Evolutionary conservation across 179 eudicot genomes (phyloP), one percentile per base, ranked within the genome.

Genomic region (Patellifolia procumbens): DNA sequence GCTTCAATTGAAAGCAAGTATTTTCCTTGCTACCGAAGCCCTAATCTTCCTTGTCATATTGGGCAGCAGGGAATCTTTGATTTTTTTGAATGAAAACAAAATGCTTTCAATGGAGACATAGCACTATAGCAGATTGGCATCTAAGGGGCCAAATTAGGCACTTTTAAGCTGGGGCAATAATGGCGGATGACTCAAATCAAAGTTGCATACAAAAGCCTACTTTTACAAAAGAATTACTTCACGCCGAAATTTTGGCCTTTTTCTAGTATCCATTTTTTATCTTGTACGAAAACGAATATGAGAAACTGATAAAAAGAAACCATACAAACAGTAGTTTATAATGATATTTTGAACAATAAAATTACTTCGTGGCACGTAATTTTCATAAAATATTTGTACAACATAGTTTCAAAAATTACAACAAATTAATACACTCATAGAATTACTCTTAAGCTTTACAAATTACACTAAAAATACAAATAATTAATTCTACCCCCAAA

Each of bases 391-490:
- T n/a, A n/a, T 32, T 63, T 32, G 4, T 17, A 10, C 24, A 11
- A 45, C 20, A 9, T 20, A 22, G 11, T 43, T 45, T 67, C 15
- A 42, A 59, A 42, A 39, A 16, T 39, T 39, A 66, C 53, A 67
- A 67, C 15, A 42, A 22, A 4, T 31, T 32, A 22, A 34, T 39
- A 35, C 19, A 22, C 2, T 15, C 32, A 42, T 3, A 24, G 42
- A 69, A 68, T 68, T 68, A 13, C 72, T 29, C 49, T 22, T 69
- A 69, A 69, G 22, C 11, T 49, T 49, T 70, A 70, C 73, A 70
- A 48, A 49, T 70, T 70, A 48, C 59, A 69, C 73, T 69, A 69
- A 17, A 49, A 48, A 48, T 19, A 43, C 55, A 68, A 68, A 46
- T 13, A 29, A n/a, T n/a, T n/a, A n/a, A 29, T 29, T 20, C 45